Evolutionary conservation across 306 rosid genomes (phyloP).

Genomic region (Vachellia pachyceras): DNA sequence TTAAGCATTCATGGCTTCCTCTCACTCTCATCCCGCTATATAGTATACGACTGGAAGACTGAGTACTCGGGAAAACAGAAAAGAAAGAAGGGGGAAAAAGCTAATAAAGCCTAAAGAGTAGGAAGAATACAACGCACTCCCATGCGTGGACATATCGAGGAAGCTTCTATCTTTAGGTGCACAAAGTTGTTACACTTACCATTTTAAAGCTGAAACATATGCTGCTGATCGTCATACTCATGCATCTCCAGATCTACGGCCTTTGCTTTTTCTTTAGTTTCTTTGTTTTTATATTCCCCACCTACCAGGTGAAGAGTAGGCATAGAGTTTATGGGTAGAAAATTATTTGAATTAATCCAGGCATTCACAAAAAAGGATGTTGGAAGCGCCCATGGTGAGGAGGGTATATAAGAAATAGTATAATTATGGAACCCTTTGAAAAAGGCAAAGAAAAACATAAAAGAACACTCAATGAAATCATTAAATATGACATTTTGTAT

Average conservation of each 20-base stretch:
- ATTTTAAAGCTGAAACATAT: conserved; percentile 63
- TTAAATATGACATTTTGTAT: too few relatives aligned
- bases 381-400: too few relatives aligned
- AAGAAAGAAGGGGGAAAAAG: conserved; percentile 45
- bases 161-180: conserved; percentile 90
- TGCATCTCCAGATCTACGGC: conserved; percentile 41
- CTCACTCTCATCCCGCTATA: conserved; percentile 35
- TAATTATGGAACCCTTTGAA: too few relatives aligned
- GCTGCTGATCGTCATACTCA: conserved; percentile 27
- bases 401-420: too few relatives aligned
- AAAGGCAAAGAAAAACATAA: too few relatives aligned
- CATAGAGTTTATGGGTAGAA: too few relatives aligned
- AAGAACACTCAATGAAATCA: too few relatives aligned
- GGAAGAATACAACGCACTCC: conserved; percentile 99
- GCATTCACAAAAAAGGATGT: too few relatives aligned
- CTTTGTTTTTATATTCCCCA: neutral
- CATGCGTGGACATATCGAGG: conserved; percentile 90
- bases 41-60: neutral
- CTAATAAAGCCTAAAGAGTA: conserved; percentile 82
- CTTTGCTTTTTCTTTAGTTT: conserved; percentile 3
- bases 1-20: conserved; percentile 31
- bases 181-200: conserved; percentile 56
- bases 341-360: too few relatives aligned
- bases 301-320: too few relatives aligned
- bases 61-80: conserved; percentile 38